phyloP scores from a whole-genome alignment of 306 rosid species.

The Lotus japonicus region DNA sequence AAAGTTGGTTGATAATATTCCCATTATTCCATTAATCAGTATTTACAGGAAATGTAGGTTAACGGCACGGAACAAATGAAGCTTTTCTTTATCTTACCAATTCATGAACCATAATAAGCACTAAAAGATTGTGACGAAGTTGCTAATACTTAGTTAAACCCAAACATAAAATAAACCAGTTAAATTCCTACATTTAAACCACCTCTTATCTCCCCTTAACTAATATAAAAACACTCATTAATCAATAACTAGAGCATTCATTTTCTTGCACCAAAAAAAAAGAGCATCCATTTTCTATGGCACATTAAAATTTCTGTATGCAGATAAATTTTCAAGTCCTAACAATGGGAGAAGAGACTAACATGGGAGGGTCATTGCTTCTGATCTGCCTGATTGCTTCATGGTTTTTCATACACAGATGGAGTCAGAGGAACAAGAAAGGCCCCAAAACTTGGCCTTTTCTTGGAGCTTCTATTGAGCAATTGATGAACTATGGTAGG shows the following conservation, averaged over 20 bases:
- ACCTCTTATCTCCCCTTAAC: background rate
- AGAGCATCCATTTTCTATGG: constrained; percentile 15
- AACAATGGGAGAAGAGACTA: constrained; percentile 25
- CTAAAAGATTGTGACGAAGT: constrained; percentile 32
- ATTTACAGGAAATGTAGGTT: constrained; percentile 17
- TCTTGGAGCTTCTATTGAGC: constrained; percentile 82
- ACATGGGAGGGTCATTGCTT: constrained; percentile 33
- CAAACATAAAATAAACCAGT: background rate
- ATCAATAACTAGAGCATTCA: constrained; percentile 16
- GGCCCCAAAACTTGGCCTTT: constrained; percentile 93
- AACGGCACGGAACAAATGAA: constrained; percentile 32
- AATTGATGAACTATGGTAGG: constrained; percentile 57
- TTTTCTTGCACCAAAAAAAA: no score
- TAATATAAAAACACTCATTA: constrained; percentile 30
- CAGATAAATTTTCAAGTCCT: background rate
- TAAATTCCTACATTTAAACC: constrained; percentile 24
- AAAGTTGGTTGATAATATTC: no score
- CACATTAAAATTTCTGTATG: background rate
- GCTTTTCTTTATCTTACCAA: background rate
- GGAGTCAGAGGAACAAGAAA: constrained; percentile 60
- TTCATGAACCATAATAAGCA: background rate
- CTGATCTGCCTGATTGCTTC: constrained; percentile 35
- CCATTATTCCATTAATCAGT: no score
- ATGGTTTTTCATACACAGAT: constrained; percentile 63
- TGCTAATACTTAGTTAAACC: background rate